A percentile compares a stretch with the other conserved stretches of the same genome.
Evolutionary conservation across 768 basidiomycete genomes (phyloP).

Genomic region (Kwoniella shandongensis): DNA sequence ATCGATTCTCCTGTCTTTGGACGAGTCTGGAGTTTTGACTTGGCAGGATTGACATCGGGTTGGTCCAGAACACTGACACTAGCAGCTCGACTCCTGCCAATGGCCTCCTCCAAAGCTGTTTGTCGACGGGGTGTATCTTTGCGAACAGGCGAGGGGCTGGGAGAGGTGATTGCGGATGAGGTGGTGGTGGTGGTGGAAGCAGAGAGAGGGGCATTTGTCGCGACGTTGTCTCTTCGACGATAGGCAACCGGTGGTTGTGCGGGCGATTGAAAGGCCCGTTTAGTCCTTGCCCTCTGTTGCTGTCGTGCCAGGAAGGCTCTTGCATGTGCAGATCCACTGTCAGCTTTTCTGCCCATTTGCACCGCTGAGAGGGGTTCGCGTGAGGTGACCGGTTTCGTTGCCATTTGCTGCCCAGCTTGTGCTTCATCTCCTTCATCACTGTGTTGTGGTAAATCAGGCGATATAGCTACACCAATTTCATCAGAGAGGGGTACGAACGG

Average conservation of each 20-base stretch:
- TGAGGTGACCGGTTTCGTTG: neutral
- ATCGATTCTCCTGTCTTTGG: neutral
- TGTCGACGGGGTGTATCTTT: slow-evolving; percentile 7
- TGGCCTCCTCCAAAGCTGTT: slow-evolving; percentile 43
- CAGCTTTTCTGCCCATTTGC: slow-evolving; percentile 7
- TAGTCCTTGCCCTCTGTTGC: slow-evolving; percentile 40
- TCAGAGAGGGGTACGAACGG: slow-evolving; percentile 5
- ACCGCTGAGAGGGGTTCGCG: slow-evolving; percentile 4
- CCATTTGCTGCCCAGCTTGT: too few species aligned
- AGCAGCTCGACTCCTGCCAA: slow-evolving; percentile 37
- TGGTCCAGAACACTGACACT: slow-evolving; percentile 21
- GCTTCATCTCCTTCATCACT: neutral
- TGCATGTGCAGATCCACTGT: slow-evolving; percentile 29
- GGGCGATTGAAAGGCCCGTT: slow-evolving; percentile 40
- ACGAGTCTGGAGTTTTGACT: neutral
- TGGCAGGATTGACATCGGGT: neutral
- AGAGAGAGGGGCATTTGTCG: neutral
- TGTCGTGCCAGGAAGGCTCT: slow-evolving; percentile 40
- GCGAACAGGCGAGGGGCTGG: neutral
- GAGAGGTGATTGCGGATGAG: slow-evolving; percentile 6
- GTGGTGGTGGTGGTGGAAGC: neutral
- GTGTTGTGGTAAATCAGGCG: slow-evolving; percentile 12
- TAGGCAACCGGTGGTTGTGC: slow-evolving; percentile 10
- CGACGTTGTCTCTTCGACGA: slow-evolving; percentile 8
- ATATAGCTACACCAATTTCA: slow-evolving; percentile 36